Evolutionary conservation across 352 stramenopile genomes (phyloP).

Genomic region (Hyphochytrium catenoides): DNA sequence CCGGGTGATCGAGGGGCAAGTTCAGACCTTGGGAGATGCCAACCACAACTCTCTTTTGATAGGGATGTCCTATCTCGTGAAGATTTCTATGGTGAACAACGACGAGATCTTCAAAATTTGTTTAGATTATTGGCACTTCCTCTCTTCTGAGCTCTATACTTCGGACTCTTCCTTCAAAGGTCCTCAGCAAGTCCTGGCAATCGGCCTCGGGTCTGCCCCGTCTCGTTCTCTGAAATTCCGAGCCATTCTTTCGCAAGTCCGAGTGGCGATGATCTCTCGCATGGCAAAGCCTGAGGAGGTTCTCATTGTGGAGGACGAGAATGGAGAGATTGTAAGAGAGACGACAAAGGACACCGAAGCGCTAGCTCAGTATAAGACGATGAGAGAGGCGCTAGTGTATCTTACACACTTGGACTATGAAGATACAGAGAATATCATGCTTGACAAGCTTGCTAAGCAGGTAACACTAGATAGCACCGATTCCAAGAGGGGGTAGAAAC

Average conservation of each 20-base stretch:
- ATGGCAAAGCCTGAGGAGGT: conserved; percentile 99
- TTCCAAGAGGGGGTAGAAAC: no score
- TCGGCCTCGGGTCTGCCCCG: no score
- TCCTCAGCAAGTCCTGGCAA: no score
- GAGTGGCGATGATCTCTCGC: conserved; percentile 92
- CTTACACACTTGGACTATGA: conserved; percentile 98
- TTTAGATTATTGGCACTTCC: conserved; percentile 90
- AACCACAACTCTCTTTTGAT: conserved; percentile 52
- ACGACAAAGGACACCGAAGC: conserved; percentile 97
- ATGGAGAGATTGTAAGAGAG: conserved; percentile 85
- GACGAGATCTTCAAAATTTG: conserved; percentile 97
- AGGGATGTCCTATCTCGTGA: conserved; percentile 73
- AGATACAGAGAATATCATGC: conserved; percentile 97
- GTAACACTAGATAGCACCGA: no score
- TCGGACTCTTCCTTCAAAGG: no score
- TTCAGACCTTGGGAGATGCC: conserved; percentile 40
- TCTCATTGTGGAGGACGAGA: conserved; percentile 99
- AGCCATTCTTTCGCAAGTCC: conserved; percentile 77
- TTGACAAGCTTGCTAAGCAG: conserved; percentile 85
- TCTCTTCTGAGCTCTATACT: conserved; percentile 90
- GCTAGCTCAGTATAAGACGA: conserved; percentile 98
- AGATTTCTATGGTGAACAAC: conserved; percentile 70
- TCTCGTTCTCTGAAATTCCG: no score
- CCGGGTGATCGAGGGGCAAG: conserved; percentile 73
- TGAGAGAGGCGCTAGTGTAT: conserved; percentile 97